phyloP scores from a whole-genome alignment of 164 flowering plant species.

The Annona squamosa region DNA sequence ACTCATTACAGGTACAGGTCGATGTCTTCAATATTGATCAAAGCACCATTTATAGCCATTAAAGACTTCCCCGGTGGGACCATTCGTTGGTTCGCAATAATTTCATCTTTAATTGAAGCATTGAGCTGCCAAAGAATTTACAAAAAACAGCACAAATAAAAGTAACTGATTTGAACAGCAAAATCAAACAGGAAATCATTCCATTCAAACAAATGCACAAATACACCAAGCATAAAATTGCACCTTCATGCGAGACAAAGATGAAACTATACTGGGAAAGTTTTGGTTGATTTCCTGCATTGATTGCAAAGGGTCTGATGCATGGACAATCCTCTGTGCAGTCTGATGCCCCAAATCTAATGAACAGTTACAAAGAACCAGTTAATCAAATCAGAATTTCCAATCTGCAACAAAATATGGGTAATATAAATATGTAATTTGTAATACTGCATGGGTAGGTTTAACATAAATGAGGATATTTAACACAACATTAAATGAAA shows the following conservation, averaged over 20 bases:
- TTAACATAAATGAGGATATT: background rate
- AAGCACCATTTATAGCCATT: constrained; percentile 96
- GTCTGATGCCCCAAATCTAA: constrained; percentile 99
- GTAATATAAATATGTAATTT: background rate
- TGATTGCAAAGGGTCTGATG: constrained; percentile 88
- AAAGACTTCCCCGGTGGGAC: constrained; percentile 97
- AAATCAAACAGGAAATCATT: background rate
- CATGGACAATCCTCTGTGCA: constrained; percentile 88
- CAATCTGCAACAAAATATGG: background rate
- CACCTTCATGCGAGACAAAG: constrained; percentile 97
- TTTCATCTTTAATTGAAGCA: constrained; percentile 87
- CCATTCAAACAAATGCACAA: background rate
- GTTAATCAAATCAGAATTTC: constrained; percentile 1
- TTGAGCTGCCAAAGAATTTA: constrained; percentile 55
- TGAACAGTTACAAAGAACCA: constrained; percentile 3
- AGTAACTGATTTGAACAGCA: background rate
- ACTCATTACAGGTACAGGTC: constrained; percentile 83
- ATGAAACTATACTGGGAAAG: constrained; percentile 93
- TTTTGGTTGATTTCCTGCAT: constrained; percentile 97
- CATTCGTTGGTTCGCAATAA: constrained; percentile 86
- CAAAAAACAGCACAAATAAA: background rate
- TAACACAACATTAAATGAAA: background rate
- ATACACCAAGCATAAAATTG: background rate
- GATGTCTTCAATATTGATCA: constrained; percentile 86
- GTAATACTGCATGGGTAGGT: background rate